Base-by-base conservation (phyloP, 805 yeast species). In the Brettanomyces anomalus region DNA sequence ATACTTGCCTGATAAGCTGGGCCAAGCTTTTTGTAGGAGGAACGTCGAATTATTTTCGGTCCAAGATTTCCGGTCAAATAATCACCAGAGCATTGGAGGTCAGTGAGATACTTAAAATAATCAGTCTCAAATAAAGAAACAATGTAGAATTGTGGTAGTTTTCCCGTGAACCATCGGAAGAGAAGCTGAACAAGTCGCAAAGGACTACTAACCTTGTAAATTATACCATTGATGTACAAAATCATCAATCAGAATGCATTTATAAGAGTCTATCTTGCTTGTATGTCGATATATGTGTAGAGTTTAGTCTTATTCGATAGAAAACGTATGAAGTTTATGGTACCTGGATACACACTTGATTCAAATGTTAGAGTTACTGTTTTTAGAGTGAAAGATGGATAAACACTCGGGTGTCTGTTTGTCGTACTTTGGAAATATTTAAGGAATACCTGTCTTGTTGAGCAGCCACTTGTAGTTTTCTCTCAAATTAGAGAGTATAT, bases 31-130 rank as follows among this genome's bases (percentile, higher is more conserved):
- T 32, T 11, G 51, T 32, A 32, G 10, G 36, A 17, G 7, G 41
- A 33, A 35, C 40, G 37, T 37, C 55, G 50, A 3, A 55, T 38
- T 45, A 43, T 46, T 20, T 26, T 33, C 10, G 48, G 49, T 11
- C 60, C 60, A 34, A 52, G 32, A 21, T 46, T 44, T 10, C 62
- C 62, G 20, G 48, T 41, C 3, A 59, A 18, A 44, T 57, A 57
- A 41, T 57, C 60, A 7, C 58, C 57, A 15, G 17, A 13, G 10
- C 48, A 18, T 5, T 43, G 20, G 4, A 49, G 36, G 1, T 47
- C 46, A n/a, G 55, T 49, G 21, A 58, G 42, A 38, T 49, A 53
- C 20, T 43, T 41, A 21, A 50, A n/a, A 24, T 45, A 36, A 21
- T 47, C 40, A 6, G 37, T 45, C 7, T 38, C 39, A 11, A 42